Base-by-base conservation (phyloP, 2,329 filamentous ascomycete species). In the Cladosporium sp. region DNA sequence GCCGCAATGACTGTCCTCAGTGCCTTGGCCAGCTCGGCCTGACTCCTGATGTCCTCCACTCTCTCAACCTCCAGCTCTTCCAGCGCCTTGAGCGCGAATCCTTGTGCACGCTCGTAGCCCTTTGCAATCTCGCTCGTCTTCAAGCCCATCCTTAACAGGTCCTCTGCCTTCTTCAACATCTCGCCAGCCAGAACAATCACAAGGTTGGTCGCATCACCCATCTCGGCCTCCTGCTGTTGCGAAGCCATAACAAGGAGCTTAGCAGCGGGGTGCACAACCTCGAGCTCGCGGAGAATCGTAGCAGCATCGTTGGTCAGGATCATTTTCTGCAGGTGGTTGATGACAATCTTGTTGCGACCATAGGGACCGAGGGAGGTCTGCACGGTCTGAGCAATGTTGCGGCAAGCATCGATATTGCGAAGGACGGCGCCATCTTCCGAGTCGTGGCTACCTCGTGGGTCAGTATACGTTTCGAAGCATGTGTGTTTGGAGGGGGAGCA, bases 301-400 rank as follows among this genome's bases (percentile, higher is more conserved):
- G 94, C 94, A 64, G 94, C 94, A 73, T 99, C 94, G 60, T 92
- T 97, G 67, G 95, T 99, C 64, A 99, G 82, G 68, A 97, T 96
- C 94, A 99, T 97, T 83, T 99, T 99, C 77, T 96, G 91, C 62
- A 99, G 83, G 79, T 99, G 95, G 82, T 99, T 99, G 82, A 99
- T 97, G 79, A 99, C 91, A 72, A 99, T 92, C 81, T 99, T 99
- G 83, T 99, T 99, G 77, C 94, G 90, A 71, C 94, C 94, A 77
- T 96, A 97, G 60, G 94, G 94, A 53, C 94, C 95, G 35, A 99
- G 84, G 45, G 94, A 97, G 58, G 94, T 97, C 80, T 96, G 91
- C 50, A 99, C 94, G 53, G 94, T 99, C 69, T 89, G 90, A 59
- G 94, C 87, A 76, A 99, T 97, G 65, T 94, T 90, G 64, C 92